These are phyloP conservation scores for Capsicum rhomboideum DNA, from an alignment of 257 asterid species.

Conservation along the genomic window DNA sequence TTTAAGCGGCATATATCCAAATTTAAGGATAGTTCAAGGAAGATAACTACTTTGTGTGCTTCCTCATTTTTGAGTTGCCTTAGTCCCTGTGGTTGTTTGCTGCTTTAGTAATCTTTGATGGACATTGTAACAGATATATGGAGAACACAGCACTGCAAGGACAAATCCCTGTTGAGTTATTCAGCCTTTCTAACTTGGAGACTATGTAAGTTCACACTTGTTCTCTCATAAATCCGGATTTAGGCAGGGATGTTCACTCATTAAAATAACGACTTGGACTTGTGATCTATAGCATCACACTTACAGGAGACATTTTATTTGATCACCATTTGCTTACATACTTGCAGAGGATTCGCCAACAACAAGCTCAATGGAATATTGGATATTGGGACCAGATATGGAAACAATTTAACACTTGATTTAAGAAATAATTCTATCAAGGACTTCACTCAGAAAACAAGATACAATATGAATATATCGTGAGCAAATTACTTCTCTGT, in stretches of 20 bases:
- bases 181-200: constrained; percentile 58
- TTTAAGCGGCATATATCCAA: not conserved
- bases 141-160: constrained; percentile 53
- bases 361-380: constrained; percentile 54
- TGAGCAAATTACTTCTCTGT: constrained; percentile 16
- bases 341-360: constrained; percentile 49
- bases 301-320: not conserved
- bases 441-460: constrained; percentile 34
- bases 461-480: constrained; percentile 39
- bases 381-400: constrained; percentile 57
- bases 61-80: not conserved
- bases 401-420: constrained; percentile 52
- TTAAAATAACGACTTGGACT: not conserved
- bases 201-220: constrained; percentile 44
- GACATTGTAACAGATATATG: constrained; percentile 45
- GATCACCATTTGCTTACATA: constrained; percentile 2
- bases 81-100: not conserved
- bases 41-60: not conserved
- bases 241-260: not conserved
- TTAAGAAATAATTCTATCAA: constrained; percentile 57
- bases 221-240: not conserved
- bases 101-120: constrained; percentile 5
- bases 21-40: not conserved
- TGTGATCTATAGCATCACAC: not conserved
- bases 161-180: constrained; percentile 42